Conservation (phyloP, 345 rosid species). For the Eucalyptus virginea region DNA sequence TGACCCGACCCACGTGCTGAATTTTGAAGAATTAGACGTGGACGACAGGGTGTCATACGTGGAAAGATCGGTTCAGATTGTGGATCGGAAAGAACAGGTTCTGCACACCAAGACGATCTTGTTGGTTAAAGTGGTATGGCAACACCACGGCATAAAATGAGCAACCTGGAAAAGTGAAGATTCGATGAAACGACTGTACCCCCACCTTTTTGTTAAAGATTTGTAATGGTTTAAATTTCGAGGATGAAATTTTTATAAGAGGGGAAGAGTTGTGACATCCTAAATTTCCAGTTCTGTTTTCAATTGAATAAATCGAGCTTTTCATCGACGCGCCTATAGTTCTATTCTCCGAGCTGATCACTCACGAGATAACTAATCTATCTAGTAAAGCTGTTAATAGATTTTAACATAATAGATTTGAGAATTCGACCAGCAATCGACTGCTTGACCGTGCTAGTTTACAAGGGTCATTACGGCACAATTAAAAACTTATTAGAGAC, state of each 20-base stretch:
- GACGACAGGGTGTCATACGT: rapidly evolving
- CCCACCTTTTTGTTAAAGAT: rapidly evolving
- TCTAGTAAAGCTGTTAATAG: too few relatives aligned
- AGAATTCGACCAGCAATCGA: rapidly evolving
- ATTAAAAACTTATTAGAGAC: rapidly evolving
- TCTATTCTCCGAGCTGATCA: rapidly evolving
- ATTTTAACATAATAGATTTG: too few relatives aligned
- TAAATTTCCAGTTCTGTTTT: too few relatives aligned
- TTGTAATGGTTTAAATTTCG: rapidly evolving
- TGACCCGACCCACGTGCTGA: rapidly evolving
- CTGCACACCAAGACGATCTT: rapidly evolving
- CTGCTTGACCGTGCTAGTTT: rapidly evolving
- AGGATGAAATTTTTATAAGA: rapidly evolving
- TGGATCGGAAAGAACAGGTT: too few relatives aligned
- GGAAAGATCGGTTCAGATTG: rapidly evolving
- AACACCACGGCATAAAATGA: rapidly evolving
- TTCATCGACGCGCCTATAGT: too few relatives aligned
- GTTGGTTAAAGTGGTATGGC: rapidly evolving
- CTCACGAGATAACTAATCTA: too few relatives aligned
- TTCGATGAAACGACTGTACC: too few relatives aligned
- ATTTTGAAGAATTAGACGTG: too few relatives aligned
- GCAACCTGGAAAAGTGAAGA: too few relatives aligned
- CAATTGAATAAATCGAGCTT: too few relatives aligned
- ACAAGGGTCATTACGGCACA: too few relatives aligned
- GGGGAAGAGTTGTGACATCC: too few relatives aligned